These are phyloP conservation scores for Penicillium sp. DNA, from an alignment of 2,329 filamentous ascomycete genomes.

Conservation along the genomic window DNA sequence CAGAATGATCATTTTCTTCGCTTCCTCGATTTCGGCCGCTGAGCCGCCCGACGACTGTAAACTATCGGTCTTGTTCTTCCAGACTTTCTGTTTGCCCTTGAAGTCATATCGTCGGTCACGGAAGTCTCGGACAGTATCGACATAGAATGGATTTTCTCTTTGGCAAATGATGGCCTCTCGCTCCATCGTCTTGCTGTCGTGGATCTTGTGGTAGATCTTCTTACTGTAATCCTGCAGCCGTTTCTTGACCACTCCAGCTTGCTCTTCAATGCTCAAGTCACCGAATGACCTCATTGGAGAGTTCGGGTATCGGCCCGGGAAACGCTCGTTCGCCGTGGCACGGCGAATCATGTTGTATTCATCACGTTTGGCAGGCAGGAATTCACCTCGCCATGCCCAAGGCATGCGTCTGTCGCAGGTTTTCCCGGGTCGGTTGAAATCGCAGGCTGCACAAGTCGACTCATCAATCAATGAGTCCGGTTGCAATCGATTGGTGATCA, in stretches of 20 bases:
- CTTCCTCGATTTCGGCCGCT: constrained; percentile 75
- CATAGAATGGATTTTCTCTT: constrained; percentile 96
- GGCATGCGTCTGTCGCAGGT: constrained; percentile 92
- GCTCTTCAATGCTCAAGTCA: constrained; percentile 77
- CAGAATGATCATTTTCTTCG: constrained; percentile 97
- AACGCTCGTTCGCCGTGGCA: constrained; percentile 85
- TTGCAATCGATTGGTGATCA: constrained; percentile 97
- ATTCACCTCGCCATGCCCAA: constrained; percentile 98
- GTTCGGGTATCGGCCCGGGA: constrained; percentile 73
- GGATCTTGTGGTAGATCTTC: constrained; percentile 99
- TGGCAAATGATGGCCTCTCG: constrained; percentile 98
- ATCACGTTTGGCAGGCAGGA: constrained; percentile 88
- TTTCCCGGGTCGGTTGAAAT: constrained; percentile 96
- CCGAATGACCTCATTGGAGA: constrained; percentile 70
- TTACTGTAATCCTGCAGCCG: constrained; percentile 89
- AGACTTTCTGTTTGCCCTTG: constrained; percentile 95
- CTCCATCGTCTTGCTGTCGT: constrained; percentile 86
- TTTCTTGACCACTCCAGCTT: constrained; percentile 75
- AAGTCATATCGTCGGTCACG: constrained; percentile 97
- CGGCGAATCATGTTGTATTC: constrained; percentile 99
- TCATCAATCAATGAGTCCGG: constrained; percentile 99
- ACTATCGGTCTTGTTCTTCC: constrained; percentile 92
- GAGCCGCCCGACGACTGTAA: constrained; percentile 79
- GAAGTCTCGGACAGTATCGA: constrained; percentile 92
- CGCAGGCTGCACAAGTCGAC: constrained; percentile 92